These are phyloP conservation scores for Astrocystis sublimbata DNA, from an alignment of 495 filamentous ascomycete species.

Conservation along the genomic window DNA sequence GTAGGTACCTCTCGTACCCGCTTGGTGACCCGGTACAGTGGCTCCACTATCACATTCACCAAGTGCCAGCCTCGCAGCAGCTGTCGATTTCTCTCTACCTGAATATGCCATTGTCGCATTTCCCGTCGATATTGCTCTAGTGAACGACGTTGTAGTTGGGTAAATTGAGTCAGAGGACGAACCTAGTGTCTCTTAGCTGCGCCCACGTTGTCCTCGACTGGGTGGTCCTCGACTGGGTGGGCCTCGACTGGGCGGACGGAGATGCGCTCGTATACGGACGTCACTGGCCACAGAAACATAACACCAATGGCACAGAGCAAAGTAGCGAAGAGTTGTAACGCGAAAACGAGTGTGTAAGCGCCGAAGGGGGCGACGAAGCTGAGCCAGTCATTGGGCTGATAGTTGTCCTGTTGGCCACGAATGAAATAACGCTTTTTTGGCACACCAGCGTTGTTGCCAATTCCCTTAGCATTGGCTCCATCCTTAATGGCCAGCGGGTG, in stretches of 20 bases:
- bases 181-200: background rate
- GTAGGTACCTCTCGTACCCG: no score
- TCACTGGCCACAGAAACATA: conserved; percentile 2
- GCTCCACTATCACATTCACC: no score
- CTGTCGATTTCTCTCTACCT: no score
- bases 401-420: conserved; percentile 74
- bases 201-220: background rate
- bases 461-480: background rate
- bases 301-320: conserved; percentile 58
- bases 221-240: background rate
- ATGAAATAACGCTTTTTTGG: conserved; percentile 61
- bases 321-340: conserved; percentile 64
- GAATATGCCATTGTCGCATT: no score
- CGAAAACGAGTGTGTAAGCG: conserved; percentile 47
- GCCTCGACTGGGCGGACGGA: background rate
- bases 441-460: conserved; percentile 10
- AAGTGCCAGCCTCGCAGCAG: no score
- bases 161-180: no score
- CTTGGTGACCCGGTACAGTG: no score
- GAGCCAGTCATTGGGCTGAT: conserved; percentile 76
- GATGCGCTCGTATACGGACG: background rate
- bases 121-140: no score
- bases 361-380: conserved; percentile 61
- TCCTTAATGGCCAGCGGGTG: conserved; percentile 3
- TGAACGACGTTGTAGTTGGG: no score